Base-by-base conservation (phyloP, 345 rosid genomes). In the Carallia pectinifolia region DNA sequence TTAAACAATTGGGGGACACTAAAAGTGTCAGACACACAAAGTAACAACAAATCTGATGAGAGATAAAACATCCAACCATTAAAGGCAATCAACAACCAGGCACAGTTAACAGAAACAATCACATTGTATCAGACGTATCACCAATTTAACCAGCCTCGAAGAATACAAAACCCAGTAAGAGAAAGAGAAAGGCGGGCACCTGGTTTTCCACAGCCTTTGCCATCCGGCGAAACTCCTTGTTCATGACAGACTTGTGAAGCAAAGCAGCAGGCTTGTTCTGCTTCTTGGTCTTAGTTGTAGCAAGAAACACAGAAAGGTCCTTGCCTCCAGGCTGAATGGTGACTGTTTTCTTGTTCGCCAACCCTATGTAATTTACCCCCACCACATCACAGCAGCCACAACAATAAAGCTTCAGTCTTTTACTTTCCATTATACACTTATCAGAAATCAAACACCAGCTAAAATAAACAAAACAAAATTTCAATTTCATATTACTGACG, bases 291-390 rank as follows among this genome's bases (percentile, higher is more conserved):
- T 73, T 73, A 2, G 77, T 61, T 1, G 77, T 73, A 1, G 67
- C 67, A n/a, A 73, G 62, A 7, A 73, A 55, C 19, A 73, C 66
- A 1, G 77, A 60, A 15, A 52, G 34, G 40, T 73, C 77, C 47
- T 67, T 73, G 29, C 61, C 76, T 5, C 62, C 77, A 3, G 71
- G 33, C 77, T 61, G 77, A 67, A 73, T 67, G 15, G 29, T 67
- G 13, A 66, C 76, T 9, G 63, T 73, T 59, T 73, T 73, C 67
- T 73, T 66, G 67, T 73, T 73, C 3, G 77, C 77, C 71, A 73
- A 73, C 17, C 77, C 77, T 60, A 18, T 44, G 10, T 10, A 12
- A 10, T 44, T 44, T 12, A 44, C 17, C 16, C 16, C 23, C 23
- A 23, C 23, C 50, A 44, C 50, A 44, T 44, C 50, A 44, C 50